phyloP scores from a whole-genome alignment of 2,329 filamentous ascomycete species.

The Arachnomyces sp. region DNA sequence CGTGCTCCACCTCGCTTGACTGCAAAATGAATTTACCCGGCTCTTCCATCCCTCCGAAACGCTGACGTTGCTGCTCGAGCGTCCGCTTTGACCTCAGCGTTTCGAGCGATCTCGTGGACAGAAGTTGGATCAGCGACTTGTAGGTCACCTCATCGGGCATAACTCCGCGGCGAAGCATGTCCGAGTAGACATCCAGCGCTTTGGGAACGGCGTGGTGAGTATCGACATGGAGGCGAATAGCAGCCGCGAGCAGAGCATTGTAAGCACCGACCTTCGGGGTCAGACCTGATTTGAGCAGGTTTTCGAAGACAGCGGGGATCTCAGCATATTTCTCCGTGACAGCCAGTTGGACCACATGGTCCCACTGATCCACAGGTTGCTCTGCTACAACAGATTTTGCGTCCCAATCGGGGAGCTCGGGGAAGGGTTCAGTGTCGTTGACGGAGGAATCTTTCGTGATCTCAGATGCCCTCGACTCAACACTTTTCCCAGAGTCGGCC shows the following conservation, averaged over 20 bases:
- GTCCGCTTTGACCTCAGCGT: constrained; percentile 62
- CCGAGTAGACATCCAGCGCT: constrained; percentile 87
- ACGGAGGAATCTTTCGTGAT: constrained; percentile 14
- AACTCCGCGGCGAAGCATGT: constrained; percentile 85
- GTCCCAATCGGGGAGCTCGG: constrained; percentile 48
- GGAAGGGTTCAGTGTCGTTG: constrained; percentile 32
- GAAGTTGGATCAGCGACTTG: constrained; percentile 72
- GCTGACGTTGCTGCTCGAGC: constrained; percentile 71
- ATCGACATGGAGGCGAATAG: constrained; percentile 70
- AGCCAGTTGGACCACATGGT: constrained; percentile 68
- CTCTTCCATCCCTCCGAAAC: constrained; percentile 79
- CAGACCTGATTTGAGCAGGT: constrained; percentile 74
- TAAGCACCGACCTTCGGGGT: constrained; percentile 79
- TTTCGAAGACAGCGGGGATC: constrained; percentile 84
- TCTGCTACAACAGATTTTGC: constrained; percentile 46
- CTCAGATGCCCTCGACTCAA: constrained; percentile 17
- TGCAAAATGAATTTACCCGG: constrained; percentile 78
- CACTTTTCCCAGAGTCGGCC: constrained; percentile 16
- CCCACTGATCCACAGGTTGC: constrained; percentile 54
- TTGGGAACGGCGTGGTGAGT: constrained; percentile 81
- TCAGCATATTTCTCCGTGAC: constrained; percentile 68
- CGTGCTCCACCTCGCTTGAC: constrained; percentile 78
- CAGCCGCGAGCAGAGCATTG: constrained; percentile 78
- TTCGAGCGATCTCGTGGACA: constrained; percentile 73
- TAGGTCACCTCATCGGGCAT: constrained; percentile 78